These are phyloP conservation scores for Gossypium longicalyx DNA, from an alignment of 345 rosid species.

Conservation along the genomic window DNA sequence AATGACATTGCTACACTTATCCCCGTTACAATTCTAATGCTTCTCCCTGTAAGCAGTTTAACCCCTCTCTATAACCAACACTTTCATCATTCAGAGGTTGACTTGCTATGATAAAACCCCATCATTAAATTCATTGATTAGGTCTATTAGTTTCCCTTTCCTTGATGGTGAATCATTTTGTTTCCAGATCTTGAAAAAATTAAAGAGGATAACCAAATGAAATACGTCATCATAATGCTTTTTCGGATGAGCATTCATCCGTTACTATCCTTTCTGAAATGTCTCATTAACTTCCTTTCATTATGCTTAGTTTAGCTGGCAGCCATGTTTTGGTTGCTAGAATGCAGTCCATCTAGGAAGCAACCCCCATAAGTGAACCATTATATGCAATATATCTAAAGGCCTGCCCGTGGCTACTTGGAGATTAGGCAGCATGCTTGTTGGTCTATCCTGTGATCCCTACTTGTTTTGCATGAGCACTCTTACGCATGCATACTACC, in stretches of 20 bases:
- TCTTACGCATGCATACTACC: neutral
- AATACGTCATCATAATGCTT: neutral
- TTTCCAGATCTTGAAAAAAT: neutral
- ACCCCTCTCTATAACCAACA: neutral
- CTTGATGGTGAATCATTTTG: neutral
- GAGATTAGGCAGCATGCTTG: neutral
- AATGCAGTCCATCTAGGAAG: neutral
- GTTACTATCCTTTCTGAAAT: neutral
- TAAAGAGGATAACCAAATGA: neutral
- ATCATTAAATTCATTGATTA: neutral
- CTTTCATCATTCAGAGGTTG: neutral
- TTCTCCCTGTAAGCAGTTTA: constrained; percentile 49
- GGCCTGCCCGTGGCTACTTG: neutral
- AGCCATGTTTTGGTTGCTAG: neutral
- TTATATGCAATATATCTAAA: neutral
- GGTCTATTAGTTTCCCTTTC: neutral
- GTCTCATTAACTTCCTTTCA: neutral
- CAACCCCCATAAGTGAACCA: neutral
- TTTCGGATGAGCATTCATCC: neutral
- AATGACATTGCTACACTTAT: constrained; percentile 46
- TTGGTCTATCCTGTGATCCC: neutral
- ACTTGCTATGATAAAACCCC: neutral
- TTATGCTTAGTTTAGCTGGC: neutral
- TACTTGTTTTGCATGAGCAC: neutral
- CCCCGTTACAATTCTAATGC: constrained; percentile 58